Percentiles rank a stretch among this genome's conserved stretches.
Conservation (phyloP, 2,329 filamentous ascomycete species). For the Aureobasidium sp. region DNA sequence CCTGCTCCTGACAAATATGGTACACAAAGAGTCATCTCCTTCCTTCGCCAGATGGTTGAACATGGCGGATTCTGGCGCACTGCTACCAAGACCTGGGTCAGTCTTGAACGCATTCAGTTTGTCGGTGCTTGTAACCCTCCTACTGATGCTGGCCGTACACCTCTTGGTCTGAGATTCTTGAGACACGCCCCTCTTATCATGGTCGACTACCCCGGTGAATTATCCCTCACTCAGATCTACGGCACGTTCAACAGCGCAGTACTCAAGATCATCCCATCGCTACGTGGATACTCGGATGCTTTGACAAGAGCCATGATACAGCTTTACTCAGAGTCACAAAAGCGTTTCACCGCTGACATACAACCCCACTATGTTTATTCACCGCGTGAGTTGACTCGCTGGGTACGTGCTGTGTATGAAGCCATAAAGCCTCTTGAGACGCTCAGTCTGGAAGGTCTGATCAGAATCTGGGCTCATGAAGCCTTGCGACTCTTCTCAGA, state of each 20-base stretch:
- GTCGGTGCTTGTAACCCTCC: slow-evolving; percentile 98
- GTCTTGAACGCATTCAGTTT: slow-evolving; percentile 94
- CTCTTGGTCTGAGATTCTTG: slow-evolving; percentile 87
- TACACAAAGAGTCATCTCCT: slow-evolving; percentile 94
- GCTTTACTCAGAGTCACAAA: slow-evolving; percentile 90
- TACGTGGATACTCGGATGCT: slow-evolving; percentile 91
- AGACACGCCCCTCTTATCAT: slow-evolving; percentile 97
- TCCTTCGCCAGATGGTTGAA: slow-evolving; percentile 93
- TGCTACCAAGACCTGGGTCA: slow-evolving; percentile 95
- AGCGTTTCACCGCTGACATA: slow-evolving; percentile 89
- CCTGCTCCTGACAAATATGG: slow-evolving; percentile 96
- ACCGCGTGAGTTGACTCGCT: slow-evolving; percentile 93
- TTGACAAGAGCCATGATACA: slow-evolving; percentile 97
- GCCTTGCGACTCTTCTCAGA: slow-evolving; percentile 95
- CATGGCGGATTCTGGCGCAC: slow-evolving; percentile 99
- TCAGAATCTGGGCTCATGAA: slow-evolving; percentile 97
- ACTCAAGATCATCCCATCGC: slow-evolving; percentile 88
- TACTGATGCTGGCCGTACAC: slow-evolving; percentile 91
- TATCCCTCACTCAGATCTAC: slow-evolving; percentile 94
- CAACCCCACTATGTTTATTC: slow-evolving; percentile 99
- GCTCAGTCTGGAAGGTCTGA: slow-evolving; percentile 79
- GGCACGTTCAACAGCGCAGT: slow-evolving; percentile 95
- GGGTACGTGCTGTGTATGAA: slow-evolving; percentile 96
- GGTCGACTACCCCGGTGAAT: slow-evolving; percentile 97
- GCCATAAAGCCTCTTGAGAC: slow-evolving; percentile 88